phyloP scores from a whole-genome alignment of 1,284 basidiomycete species.

The Jaminaea rosea region DNA sequence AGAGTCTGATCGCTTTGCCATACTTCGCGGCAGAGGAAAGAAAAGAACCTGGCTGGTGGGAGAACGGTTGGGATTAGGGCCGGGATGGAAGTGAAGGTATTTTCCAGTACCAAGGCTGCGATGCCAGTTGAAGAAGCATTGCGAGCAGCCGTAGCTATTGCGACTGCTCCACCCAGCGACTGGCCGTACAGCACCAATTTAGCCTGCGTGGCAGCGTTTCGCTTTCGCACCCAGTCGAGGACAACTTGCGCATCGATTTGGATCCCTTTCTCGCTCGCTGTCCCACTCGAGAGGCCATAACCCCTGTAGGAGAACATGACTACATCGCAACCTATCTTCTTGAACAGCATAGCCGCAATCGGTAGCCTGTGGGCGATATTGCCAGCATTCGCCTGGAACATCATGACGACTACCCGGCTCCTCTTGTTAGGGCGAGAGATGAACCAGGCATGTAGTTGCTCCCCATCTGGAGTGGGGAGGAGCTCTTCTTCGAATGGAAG shows the following conservation, averaged over 20 bases:
- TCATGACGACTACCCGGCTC: constrained; percentile 32
- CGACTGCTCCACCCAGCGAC: constrained; percentile 90
- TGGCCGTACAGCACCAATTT: constrained; percentile 72
- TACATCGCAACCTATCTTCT: constrained; percentile 76
- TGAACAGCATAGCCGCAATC: constrained; percentile 73
- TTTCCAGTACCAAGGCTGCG: constrained; percentile 76
- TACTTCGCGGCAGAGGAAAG: constrained; percentile 61
- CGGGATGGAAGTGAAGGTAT: constrained; percentile 50
- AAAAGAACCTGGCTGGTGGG: constrained; percentile 65
- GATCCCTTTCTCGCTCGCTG: constrained; percentile 69
- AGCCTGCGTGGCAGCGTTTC: constrained; percentile 54
- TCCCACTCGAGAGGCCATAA: constrained; percentile 75
- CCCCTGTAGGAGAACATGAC: constrained; percentile 81
- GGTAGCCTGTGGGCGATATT: constrained; percentile 69
- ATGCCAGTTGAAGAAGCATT: constrained; percentile 64
- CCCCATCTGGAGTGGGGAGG: constrained; percentile 37
- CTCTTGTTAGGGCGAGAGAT: constrained; percentile 15
- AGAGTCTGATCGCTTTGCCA: background rate
- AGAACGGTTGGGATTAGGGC: constrained; percentile 59
- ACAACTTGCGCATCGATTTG: constrained; percentile 64
- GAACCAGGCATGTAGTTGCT: constrained; percentile 31
- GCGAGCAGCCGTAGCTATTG: constrained; percentile 72
- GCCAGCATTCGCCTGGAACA: constrained; percentile 44
- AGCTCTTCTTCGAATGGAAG: constrained; percentile 33
- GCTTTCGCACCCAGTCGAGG: constrained; percentile 62